Evolutionary conservation across 208 protist genomes (phyloP), one percentile per base, ranked within the genome.

Genomic region (Acanthamoeba castellanii): DNA sequence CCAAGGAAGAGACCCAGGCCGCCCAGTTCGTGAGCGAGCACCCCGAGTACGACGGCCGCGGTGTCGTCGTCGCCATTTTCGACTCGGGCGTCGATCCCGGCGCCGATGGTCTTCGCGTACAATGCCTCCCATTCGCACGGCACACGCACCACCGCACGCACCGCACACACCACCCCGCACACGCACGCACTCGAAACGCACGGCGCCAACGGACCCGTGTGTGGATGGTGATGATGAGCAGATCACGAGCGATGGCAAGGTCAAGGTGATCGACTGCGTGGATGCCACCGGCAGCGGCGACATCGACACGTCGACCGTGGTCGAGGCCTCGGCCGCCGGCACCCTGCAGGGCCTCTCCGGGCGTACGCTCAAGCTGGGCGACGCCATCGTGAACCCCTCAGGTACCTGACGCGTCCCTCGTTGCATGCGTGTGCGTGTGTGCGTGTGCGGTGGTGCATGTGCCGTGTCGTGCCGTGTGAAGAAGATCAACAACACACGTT

Each of bases 1-100:
- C 96, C 50, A 96, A 97, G 66, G 66, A 70, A 27, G 96, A 97
- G 87, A 96, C 88, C 30, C 92, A 95, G 61, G 94, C 89, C 18
- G 32, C 32, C 22, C n/a, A 37, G 85, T 96, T 97, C 34, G 14
- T 97, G 22, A 47, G 72, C 42, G 45, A 93, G 52, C 50, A 94
- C 68, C 90, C 95, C 59, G 94, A 96, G 45, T 96, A 74, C 37
- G 95, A 96, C 66, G 96, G 95, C 34, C 64, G 96, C 14, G 95
- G 95, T 59, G 87, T 97, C 3, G 93, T 92, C 27, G 95, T 97
- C 20, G 96, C 81, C 37, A 95, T 97, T n/a, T 95, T 97, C 81
- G 96, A 97, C 82, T 94, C 96, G 37, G 97, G 97, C 37, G 96
- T 97, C 7, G 97, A 97, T 87, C 92, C 96, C 50, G 96, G 89